A percentile compares a stretch with the other conserved stretches of the same genome.
Conservation (phyloP, 2,329 filamentous ascomycete genomes). For the Monilinia polystroma region DNA sequence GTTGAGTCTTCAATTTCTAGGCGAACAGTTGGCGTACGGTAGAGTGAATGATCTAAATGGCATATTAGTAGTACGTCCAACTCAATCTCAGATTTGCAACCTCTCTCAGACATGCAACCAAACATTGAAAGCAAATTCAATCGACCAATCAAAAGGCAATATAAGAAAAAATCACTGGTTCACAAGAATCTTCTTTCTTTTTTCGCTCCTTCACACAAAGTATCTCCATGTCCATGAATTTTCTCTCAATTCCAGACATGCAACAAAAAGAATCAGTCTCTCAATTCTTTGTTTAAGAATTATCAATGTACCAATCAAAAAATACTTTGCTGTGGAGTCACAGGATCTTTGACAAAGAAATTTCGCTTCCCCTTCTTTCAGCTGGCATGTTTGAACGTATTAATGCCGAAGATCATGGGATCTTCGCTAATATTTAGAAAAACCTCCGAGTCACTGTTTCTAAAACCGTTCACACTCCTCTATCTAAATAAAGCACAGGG, state of each 20-base stretch:
- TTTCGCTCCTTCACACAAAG: neutral
- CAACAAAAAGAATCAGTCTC: neutral
- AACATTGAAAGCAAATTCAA: neutral
- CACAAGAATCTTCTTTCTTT: neutral
- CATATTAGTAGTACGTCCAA: neutral
- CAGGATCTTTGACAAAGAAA: neutral
- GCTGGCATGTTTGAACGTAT: neutral
- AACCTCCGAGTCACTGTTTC: neutral
- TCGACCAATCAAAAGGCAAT: neutral
- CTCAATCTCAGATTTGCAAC: neutral
- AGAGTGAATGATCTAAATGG: neutral
- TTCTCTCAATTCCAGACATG: slow-evolving; percentile 10
- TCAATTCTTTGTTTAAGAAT: neutral
- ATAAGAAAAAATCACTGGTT: neutral
- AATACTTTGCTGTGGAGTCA: neutral
- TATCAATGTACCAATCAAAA: neutral
- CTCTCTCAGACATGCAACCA: neutral
- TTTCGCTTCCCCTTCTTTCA: neutral
- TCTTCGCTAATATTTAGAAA: neutral
- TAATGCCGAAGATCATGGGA: neutral
- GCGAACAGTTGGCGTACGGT: neutral
- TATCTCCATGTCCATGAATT: neutral
- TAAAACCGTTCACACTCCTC: neutral
- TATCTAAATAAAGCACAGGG: slow-evolving; percentile 1
- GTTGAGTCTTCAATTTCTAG: neutral